Evolutionary conservation across 208 protist species (phyloP), one percentile per base, ranked within the genome.

Genomic region (Leishmania gerbilli): DNA sequence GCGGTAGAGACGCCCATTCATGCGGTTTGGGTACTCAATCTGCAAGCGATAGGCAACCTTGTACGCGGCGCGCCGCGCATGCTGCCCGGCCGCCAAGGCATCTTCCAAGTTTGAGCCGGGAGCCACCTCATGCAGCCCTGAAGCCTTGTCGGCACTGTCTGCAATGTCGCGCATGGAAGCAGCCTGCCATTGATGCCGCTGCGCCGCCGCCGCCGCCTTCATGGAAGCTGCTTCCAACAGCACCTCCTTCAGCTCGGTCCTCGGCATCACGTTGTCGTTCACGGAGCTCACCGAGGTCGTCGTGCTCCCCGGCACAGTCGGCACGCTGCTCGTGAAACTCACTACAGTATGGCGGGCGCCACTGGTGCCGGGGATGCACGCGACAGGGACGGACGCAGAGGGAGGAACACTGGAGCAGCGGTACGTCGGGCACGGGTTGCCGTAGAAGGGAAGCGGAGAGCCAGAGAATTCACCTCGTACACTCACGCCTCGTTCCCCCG

Each of bases 1-100:
- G 71, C 76, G 58, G 79, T 89, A 87, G 4, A 95, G 78, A 19
- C 81, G 74, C 42, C 88, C 89, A 76, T 79, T 79, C 5, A 47
- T 71, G 40, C 51, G 19, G 77, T 79, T 87, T 7, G 72, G 71
- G 76, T 91, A 58, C 40, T 89, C 78, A 9, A 78, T 56, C 15
- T 53, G 11, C 37, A 89, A 81, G 21, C 58, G 49, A 69, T 84
- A 89, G 17, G 58, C 53, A 2, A 9, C 65, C 40, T 79, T 74
- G 72, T 85, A 83, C 4, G 74, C 47, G 21, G 64, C 75, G 24
- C 78, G 68, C 11, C 81, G 77, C 5, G 53, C 51, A 3, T 76
- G 76, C 64, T 81, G 62, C 51, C 31, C 74, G 11, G 34, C 27
- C n/a, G 77, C 84, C 27, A 65, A 47, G 27, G 76, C 65, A 9